A percentile compares a stretch with the other conserved stretches of the same genome.
Evolutionary conservation across 768 basidiomycete species (phyloP).

Genomic region (Tricholoma sp.): DNA sequence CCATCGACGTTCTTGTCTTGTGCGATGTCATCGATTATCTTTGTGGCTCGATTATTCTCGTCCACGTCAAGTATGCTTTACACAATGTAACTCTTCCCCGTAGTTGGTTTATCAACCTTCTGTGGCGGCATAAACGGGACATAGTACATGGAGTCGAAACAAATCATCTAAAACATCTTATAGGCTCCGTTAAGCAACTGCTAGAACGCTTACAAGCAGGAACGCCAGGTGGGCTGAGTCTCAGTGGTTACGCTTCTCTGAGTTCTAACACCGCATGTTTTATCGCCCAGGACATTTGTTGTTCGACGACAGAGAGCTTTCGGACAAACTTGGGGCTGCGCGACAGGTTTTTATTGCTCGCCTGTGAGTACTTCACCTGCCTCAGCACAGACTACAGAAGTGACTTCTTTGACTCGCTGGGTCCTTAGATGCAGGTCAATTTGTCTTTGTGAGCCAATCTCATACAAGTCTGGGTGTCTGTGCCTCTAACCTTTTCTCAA

Average conservation of each 20-base stretch:
- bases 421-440: slow-evolving; percentile 39
- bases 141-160: slow-evolving; percentile 3
- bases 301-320: slow-evolving; percentile 18
- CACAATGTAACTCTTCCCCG: slow-evolving; percentile 50
- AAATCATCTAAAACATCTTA: slow-evolving; percentile 4
- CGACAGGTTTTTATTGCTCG: slow-evolving; percentile 40
- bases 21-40: slow-evolving; percentile 50
- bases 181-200: slow-evolving; percentile 16
- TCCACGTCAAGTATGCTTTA: slow-evolving; percentile 18
- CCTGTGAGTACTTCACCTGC: slow-evolving; percentile 31
- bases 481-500: slow-evolving; percentile 5
- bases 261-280: neutral
- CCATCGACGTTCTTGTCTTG: slow-evolving; percentile 41
- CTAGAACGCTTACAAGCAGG: slow-evolving; percentile 25
- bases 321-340: slow-evolving; percentile 12
- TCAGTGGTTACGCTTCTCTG: neutral
- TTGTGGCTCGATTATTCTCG: slow-evolving; percentile 35
- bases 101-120: slow-evolving; percentile 32
- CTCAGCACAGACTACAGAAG: neutral
- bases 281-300: slow-evolving; percentile 21
- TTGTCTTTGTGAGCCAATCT: slow-evolving; percentile 37
- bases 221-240: slow-evolving; percentile 20
- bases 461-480: neutral
- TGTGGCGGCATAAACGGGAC: slow-evolving; percentile 21
- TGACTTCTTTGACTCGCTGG: neutral